phyloP scores from a whole-genome alignment of 1,139 yeast species.

The Debaryomyces subglobosus region DNA sequence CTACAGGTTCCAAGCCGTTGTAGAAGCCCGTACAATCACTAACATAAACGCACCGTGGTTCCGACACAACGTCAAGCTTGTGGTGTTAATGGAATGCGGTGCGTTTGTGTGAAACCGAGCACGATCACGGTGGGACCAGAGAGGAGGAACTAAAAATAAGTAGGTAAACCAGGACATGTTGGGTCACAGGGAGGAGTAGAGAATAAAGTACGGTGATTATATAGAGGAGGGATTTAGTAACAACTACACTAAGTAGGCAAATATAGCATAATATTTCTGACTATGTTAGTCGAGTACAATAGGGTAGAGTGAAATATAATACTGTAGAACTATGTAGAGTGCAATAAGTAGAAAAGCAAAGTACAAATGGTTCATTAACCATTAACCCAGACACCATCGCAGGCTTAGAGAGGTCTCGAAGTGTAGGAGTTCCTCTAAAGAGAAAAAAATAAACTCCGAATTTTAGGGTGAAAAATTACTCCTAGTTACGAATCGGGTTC shows the following conservation, averaged over 20 bases:
- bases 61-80: neutral
- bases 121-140: neutral
- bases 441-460: slow-evolving; percentile 5
- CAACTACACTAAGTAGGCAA: too few relatives aligned
- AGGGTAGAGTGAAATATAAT: too few relatives aligned
- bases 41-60: neutral
- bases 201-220: too few relatives aligned
- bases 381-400: neutral
- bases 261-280: neutral
- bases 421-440: neutral
- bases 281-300: too few relatives aligned
- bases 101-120: neutral
- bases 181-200: neutral
- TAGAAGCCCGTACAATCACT: neutral
- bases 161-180: neutral
- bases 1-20: neutral
- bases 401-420: neutral
- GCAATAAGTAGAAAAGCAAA: neutral
- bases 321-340: too few relatives aligned
- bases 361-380: neutral
- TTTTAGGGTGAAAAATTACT: slow-evolving; percentile 4
- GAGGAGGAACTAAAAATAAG: neutral
- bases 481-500: slow-evolving; percentile 6
- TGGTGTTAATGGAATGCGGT: neutral
- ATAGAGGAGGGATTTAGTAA: too few relatives aligned